Percentiles rank a stretch among this genome's conserved stretches.
Conservation (phyloP, 2,329 filamentous ascomycete species). For the Teratosphaeria pseudoeucalypti region DNA sequence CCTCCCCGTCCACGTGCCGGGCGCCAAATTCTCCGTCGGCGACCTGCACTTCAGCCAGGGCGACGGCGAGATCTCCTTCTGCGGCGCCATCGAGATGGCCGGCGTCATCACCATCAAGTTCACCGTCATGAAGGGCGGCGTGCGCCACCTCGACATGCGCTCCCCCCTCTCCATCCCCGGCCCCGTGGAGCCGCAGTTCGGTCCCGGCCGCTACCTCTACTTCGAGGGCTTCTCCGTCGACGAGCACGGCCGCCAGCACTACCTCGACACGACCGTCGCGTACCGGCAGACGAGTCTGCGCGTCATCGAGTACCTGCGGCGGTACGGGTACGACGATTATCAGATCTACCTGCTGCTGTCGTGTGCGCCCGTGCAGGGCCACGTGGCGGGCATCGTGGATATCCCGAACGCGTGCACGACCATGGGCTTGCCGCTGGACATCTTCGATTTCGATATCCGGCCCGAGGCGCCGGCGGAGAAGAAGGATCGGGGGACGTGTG, state of each 20-base stretch:
- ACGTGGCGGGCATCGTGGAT: slow-evolving; percentile 71
- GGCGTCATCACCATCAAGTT: slow-evolving; percentile 86
- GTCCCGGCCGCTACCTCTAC: slow-evolving; percentile 69
- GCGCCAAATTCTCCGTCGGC: slow-evolving; percentile 83
- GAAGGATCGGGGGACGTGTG: slow-evolving; percentile 61
- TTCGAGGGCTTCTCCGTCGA: slow-evolving; percentile 90
- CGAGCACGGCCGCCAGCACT: slow-evolving; percentile 79
- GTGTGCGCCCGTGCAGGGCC: slow-evolving; percentile 77
- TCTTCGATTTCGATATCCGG: slow-evolving; percentile 87
- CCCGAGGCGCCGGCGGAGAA: slow-evolving; percentile 52
- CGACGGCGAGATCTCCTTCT: slow-evolving; percentile 78
- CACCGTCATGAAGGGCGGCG: slow-evolving; percentile 71
- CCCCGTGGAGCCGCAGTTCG: slow-evolving; percentile 79
- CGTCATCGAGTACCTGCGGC: slow-evolving; percentile 64
- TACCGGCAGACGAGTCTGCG: slow-evolving; percentile 73
- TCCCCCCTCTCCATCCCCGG: slow-evolving; percentile 78
- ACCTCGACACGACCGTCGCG: slow-evolving; percentile 74
- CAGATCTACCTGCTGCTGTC: slow-evolving; percentile 80
- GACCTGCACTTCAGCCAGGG: slow-evolving; percentile 72
- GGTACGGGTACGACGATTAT: slow-evolving; percentile 61
- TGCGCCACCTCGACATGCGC: slow-evolving; percentile 64
- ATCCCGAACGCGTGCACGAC: slow-evolving; percentile 55
- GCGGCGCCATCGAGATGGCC: slow-evolving; percentile 79
- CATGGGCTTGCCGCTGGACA: slow-evolving; percentile 78
- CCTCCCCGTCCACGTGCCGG: slow-evolving; percentile 73